These are phyloP conservation scores for Starmerella lactis-condensi DNA, from an alignment of 805 yeast genomes.

Conservation along the genomic window DNA sequence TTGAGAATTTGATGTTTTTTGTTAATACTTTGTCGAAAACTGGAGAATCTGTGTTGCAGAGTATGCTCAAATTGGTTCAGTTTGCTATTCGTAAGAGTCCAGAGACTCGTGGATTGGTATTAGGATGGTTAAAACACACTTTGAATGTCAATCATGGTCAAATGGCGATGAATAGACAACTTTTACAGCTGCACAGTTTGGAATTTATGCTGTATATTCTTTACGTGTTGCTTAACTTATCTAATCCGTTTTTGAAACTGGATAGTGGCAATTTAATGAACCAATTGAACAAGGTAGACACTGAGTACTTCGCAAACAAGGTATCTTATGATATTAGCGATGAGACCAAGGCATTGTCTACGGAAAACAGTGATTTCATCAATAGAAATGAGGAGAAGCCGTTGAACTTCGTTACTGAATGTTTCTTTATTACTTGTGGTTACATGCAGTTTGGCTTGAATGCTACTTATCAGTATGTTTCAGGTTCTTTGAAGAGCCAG, in stretches of 20 bases:
- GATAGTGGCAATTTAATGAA: constrained; percentile 28
- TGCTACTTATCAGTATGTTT: constrained; percentile 44
- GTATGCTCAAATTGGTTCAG: constrained; percentile 50
- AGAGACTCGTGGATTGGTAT: constrained; percentile 40
- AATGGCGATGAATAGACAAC: constrained; percentile 59
- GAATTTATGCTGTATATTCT: constrained; percentile 68
- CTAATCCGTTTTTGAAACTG: constrained; percentile 68
- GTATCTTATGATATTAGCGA: constrained; percentile 47
- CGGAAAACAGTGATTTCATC: constrained; percentile 40
- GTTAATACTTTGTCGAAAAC: no score
- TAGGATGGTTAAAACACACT: constrained; percentile 52
- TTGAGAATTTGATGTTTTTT: no score
- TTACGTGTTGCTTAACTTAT: constrained; percentile 44
- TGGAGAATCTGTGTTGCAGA: no score
- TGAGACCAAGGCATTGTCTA: constrained; percentile 69
- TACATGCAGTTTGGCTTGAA: constrained; percentile 80
- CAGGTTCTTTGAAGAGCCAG: constrained; percentile 31
- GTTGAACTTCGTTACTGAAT: constrained; percentile 77
- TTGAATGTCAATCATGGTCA: constrained; percentile 75
- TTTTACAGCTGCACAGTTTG: constrained; percentile 48
- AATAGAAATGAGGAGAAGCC: constrained; percentile 21
- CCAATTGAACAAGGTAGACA: constrained; percentile 65
- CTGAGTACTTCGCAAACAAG: constrained; percentile 41
- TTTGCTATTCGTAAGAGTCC: constrained; percentile 57
- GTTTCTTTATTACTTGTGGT: constrained; percentile 62